Evolutionary conservation across 2,329 filamentous ascomycete genomes (phyloP), one percentile per base, ranked within the genome.

Genomic region (Thermoascus crustaceus): DNA sequence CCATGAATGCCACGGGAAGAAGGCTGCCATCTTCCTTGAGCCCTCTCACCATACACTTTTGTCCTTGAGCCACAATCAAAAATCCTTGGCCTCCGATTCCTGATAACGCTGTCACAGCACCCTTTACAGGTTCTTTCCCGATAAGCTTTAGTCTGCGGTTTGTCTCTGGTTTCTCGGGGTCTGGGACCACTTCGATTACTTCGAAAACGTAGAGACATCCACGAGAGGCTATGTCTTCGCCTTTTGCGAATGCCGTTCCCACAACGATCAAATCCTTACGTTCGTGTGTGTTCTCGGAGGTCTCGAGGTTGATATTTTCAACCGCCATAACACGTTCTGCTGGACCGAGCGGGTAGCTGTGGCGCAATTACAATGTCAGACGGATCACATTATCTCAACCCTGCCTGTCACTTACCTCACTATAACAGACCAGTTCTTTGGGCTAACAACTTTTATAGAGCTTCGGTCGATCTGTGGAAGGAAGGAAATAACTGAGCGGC

Each of bases 41-140:
- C 25, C 91, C 91, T 40, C 91, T 75, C 1, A 98, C 87, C 83
- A 98, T 93, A 58, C 87, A 89, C 62, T 98, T 98, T 53, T 95
- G 88, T 1, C 91, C 91, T 55, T 98, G 91, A 0, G 88, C 87
- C 25, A 84, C 84, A 42, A 91, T 80, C 71, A 93, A 78, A 47
- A 89, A 86, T 1, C 84, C 91, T 60, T 91, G 87, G 0, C 80
- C 86, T 26, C 85, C 89, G 36, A 94, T 81, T 44, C 84, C 81
- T 1, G 82, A 86, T 7, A 98, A 61, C 0, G 85, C 83, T 9
- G 89, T 94, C 16, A 98, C 85, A 3, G 86, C 86, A 7, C 91
- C 91, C 32, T 91, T 84, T 17, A 96, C 87, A 34, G 94, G 85
- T 58, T 98, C 91, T 50, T 83, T 84, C 4, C 85, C 84, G 10